A percentile compares a stretch with the other conserved stretches of the same genome.
Evolutionary conservation across 148 eudicot species (phyloP).

Genomic region (Rhododendron ovatum): DNA sequence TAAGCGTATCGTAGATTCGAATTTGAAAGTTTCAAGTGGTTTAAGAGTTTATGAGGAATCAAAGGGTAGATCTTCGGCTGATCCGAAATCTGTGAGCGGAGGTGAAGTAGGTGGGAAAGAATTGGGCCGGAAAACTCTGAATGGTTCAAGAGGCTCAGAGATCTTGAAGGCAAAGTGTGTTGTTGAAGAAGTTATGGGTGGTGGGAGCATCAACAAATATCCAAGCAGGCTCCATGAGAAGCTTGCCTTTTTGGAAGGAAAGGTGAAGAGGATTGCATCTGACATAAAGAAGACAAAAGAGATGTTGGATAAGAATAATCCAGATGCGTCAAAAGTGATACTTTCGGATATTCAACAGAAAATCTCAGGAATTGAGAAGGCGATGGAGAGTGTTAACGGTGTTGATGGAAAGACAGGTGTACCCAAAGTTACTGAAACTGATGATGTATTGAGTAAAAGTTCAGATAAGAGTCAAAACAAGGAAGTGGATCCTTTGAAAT

Average conservation of each 20-base stretch:
- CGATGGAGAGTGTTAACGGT: slow-evolving; percentile 50
- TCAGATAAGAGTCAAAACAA: slow-evolving; percentile 11
- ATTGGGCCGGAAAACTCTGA: slow-evolving; percentile 12
- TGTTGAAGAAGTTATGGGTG: slow-evolving; percentile 25
- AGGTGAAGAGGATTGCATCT: slow-evolving; percentile 82
- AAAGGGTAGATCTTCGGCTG: slow-evolving; percentile 12
- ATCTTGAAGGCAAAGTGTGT: slow-evolving; percentile 28
- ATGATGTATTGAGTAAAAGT: not conserved
- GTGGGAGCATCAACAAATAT: slow-evolving; percentile 34
- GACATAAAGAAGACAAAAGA: slow-evolving; percentile 93
- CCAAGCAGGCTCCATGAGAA: slow-evolving; percentile 79
- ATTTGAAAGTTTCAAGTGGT: slow-evolving; percentile 3
- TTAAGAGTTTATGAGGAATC: not conserved
- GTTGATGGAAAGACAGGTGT: slow-evolving; percentile 18
- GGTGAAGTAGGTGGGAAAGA: slow-evolving; percentile 17
- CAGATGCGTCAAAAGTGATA: slow-evolving; percentile 69
- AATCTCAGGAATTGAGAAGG: slow-evolving; percentile 91
- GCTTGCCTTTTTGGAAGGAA: slow-evolving; percentile 86
- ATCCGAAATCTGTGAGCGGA: not conserved
- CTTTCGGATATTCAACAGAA: slow-evolving; percentile 78
- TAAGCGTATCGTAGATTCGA: not conserved
- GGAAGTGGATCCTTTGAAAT: slow-evolving; percentile 22
- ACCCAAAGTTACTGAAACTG: slow-evolving; percentile 12
- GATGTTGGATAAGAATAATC: slow-evolving; percentile 76
- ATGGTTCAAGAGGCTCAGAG: slow-evolving; percentile 14